Percentiles rank a stretch among this genome's conserved stretches.
These are phyloP conservation scores for Elsinoe batatas DNA, from an alignment of 2,329 filamentous ascomycete genomes.

Conservation along the genomic window DNA sequence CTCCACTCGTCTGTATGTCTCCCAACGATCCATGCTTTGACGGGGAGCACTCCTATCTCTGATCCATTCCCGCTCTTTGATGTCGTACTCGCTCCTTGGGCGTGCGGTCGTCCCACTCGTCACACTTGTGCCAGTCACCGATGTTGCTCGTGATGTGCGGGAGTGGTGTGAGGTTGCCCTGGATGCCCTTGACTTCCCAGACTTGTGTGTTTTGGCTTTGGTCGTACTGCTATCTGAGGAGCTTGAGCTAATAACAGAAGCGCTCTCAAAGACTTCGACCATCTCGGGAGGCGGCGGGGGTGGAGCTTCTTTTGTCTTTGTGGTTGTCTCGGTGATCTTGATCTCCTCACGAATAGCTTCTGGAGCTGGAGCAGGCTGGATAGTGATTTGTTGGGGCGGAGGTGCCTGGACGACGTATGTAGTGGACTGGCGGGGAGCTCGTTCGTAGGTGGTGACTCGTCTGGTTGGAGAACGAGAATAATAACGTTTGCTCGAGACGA, in stretches of 20 bases:
- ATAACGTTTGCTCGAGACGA: slow-evolving; percentile 28
- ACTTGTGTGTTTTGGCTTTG: slow-evolving; percentile 10
- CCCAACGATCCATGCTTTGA: not conserved
- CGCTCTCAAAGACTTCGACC: slow-evolving; percentile 34
- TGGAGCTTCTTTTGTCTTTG: not conserved
- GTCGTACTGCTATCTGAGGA: slow-evolving; percentile 22
- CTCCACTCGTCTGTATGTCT: not conserved
- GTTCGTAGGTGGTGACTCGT: slow-evolving; percentile 15
- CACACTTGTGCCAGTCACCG: not conserved
- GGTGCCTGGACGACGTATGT: slow-evolving; percentile 28
- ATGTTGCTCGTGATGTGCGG: not conserved
- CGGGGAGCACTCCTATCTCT: not conserved
- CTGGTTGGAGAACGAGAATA: slow-evolving; percentile 19
- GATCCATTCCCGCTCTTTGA: slow-evolving; percentile 33
- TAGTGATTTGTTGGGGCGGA: slow-evolving; percentile 32
- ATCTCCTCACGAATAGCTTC: slow-evolving; percentile 16
- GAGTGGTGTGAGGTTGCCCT: slow-evolving; percentile 1
- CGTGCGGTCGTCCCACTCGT: slow-evolving; percentile 15
- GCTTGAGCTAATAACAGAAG: slow-evolving; percentile 21
- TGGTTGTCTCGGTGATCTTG: slow-evolving; percentile 28
- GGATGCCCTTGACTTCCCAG: slow-evolving; percentile 21
- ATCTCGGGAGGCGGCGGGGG: slow-evolving; percentile 5
- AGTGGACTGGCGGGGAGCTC: slow-evolving; percentile 15
- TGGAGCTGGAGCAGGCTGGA: slow-evolving; percentile 27
- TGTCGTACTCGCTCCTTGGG: slow-evolving; percentile 29